Evolutionary conservation across 768 basidiomycete genomes (phyloP).

Genomic region (Podaxis sp.): DNA sequence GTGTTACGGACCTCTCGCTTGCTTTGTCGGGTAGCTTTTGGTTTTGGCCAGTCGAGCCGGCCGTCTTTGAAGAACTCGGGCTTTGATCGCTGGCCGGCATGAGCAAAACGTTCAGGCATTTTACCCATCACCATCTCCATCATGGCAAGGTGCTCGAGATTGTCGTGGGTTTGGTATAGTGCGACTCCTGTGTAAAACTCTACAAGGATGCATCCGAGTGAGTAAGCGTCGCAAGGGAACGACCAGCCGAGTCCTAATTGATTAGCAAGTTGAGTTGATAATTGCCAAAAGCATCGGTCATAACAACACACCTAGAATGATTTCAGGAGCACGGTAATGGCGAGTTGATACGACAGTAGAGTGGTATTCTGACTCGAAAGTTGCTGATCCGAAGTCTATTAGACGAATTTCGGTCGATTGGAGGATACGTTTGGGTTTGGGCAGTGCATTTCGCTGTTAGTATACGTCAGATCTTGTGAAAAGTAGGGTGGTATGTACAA

Average conservation of each 20-base stretch:
- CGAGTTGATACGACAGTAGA: slow-evolving; percentile 97
- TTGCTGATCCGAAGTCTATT: slow-evolving; percentile 98
- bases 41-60: slow-evolving; percentile 89
- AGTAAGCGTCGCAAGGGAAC: slow-evolving; percentile 97
- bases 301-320: slow-evolving; percentile 80
- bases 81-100: slow-evolving; percentile 71
- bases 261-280: slow-evolving; percentile 14
- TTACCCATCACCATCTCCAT: slow-evolving; percentile 99
- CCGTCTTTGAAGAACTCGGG: slow-evolving; percentile 93
- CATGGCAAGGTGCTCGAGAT: slow-evolving; percentile 98
- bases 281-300: slow-evolving; percentile 3
- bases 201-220: slow-evolving; percentile 96
- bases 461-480: slow-evolving; percentile 14
- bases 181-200: slow-evolving; percentile 98
- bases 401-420: slow-evolving; percentile 88
- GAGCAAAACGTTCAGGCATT: slow-evolving; percentile 86
- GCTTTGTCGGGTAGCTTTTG: slow-evolving; percentile 84
- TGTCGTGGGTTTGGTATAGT: slow-evolving; percentile 99
- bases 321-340: slow-evolving; percentile 98
- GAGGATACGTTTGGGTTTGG: slow-evolving; percentile 74
- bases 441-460: slow-evolving; percentile 55
- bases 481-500: slow-evolving; percentile 1
- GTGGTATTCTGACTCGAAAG: slow-evolving; percentile 97
- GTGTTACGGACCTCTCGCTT: slow-evolving; percentile 92
- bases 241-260: slow-evolving; percentile 91